Percentiles rank a stretch among this genome's conserved stretches.
These are phyloP conservation scores for Colletotrichum tropicale DNA, from an alignment of 2,329 filamentous ascomycete genomes.

Conservation along the genomic window DNA sequence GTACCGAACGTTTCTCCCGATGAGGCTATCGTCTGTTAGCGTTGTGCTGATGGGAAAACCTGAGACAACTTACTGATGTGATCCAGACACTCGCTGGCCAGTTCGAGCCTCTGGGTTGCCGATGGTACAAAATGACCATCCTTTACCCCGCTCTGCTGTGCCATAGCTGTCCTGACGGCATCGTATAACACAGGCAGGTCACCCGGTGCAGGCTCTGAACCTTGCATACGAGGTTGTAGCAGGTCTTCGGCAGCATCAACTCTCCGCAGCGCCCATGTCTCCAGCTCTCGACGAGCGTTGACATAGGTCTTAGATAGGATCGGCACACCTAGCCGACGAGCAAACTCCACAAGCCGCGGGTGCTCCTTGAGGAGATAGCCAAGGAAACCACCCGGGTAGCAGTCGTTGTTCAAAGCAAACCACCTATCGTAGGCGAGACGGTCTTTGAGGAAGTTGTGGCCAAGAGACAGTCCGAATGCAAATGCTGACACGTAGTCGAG, in stretches of 20 bases:
- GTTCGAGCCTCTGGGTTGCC: background rate
- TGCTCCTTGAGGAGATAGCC: background rate
- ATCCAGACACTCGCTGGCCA: background rate
- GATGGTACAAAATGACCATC: background rate
- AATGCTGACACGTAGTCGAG: background rate
- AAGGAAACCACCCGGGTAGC: background rate
- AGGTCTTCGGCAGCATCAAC: background rate
- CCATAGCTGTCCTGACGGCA: background rate
- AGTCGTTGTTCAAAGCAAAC: background rate
- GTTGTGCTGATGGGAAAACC: fast-evolving
- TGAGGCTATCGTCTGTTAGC: background rate
- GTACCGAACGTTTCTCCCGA: background rate
- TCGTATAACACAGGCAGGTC: background rate
- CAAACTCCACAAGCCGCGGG: background rate
- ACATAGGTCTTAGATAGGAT: background rate
- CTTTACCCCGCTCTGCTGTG: background rate
- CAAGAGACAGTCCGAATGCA: background rate
- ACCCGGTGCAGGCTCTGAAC: background rate
- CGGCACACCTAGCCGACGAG: background rate
- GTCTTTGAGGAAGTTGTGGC: background rate
- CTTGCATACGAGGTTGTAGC: background rate
- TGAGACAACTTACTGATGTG: background rate
- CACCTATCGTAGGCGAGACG: background rate
- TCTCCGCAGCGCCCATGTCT: background rate
- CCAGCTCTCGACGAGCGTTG: background rate